Evolutionary conservation across 148 eudicot species (phyloP).

Genomic region (Rhododendron simsii): DNA sequence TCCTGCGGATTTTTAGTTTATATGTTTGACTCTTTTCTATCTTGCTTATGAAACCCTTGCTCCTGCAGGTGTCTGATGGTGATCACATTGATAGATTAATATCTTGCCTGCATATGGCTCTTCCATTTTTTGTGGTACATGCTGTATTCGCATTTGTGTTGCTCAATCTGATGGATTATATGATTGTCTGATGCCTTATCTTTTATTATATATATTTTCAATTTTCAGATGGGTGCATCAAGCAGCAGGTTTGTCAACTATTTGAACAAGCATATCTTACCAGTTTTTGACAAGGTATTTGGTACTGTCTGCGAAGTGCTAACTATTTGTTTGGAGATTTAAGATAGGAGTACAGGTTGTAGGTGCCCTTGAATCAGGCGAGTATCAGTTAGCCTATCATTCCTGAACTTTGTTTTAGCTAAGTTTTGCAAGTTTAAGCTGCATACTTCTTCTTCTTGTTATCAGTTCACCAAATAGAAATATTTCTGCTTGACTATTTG

Average conservation of each 20-base stretch:
- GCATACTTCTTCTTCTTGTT: not conserved
- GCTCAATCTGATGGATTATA: not conserved
- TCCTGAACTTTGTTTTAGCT: not conserved
- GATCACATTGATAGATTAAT: constrained; percentile 76
- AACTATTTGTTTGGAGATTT: not conserved
- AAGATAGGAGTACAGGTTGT: not conserved
- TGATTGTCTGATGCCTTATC: not conserved
- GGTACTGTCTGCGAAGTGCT: not conserved
- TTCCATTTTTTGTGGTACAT: constrained; percentile 69
- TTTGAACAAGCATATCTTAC: constrained; percentile 65
- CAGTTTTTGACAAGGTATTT: constrained; percentile 85
- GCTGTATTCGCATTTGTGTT: not conserved
- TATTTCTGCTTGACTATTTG: not conserved
- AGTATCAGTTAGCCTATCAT: not conserved
- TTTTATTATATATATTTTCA: not conserved
- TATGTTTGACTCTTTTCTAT: not conserved
- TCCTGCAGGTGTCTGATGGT: constrained; percentile 63
- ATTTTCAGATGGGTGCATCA: constrained; percentile 85
- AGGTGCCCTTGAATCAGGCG: not conserved
- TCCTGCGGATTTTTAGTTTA: not conserved
- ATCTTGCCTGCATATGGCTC: constrained; percentile 67
- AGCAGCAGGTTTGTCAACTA: constrained; percentile 76
- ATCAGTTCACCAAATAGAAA: not conserved
- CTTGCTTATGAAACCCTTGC: constrained; percentile 6
- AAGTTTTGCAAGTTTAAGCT: not conserved